phyloP scores from a whole-genome alignment of 345 rosid species.

The Rhodomyrtus tomentosa region DNA sequence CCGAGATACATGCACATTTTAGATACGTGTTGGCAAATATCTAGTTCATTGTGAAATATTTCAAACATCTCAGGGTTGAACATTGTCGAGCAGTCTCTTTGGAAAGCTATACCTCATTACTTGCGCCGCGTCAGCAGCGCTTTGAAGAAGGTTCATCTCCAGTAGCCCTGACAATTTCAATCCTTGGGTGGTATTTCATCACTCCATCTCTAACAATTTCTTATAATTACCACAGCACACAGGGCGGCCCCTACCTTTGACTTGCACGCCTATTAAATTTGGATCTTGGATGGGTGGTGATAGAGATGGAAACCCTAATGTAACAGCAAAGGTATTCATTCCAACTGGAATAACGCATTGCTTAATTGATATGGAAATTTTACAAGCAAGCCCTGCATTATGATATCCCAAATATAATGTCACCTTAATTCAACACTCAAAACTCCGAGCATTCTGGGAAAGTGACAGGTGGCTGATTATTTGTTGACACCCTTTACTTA shows the following conservation, averaged over 20 bases:
- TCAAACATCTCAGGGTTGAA: slow-evolving; percentile 45
- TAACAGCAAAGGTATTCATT: slow-evolving; percentile 67
- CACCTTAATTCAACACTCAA: not conserved
- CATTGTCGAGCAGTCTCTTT: slow-evolving; percentile 96
- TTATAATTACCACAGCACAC: slow-evolving; percentile 35
- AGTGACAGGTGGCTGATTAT: not conserved
- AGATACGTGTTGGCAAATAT: not conserved
- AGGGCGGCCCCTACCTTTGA: slow-evolving; percentile 78
- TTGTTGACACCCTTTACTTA: not conserved
- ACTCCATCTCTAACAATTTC: not conserved
- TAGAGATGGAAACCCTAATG: slow-evolving; percentile 96
- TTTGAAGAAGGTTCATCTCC: slow-evolving; percentile 51
- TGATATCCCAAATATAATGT: not conserved
- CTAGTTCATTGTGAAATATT: not conserved
- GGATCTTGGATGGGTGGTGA: slow-evolving; percentile 99
- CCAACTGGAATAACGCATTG: not conserved
- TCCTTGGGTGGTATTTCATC: not conserved
- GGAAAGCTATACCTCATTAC: slow-evolving; percentile 92
- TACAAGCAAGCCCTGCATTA: not conserved
- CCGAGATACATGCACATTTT: not conserved
- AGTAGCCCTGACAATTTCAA: not conserved
- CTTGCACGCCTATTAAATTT: slow-evolving; percentile 81
- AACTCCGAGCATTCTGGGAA: not conserved
- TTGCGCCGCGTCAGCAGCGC: slow-evolving; percentile 90
- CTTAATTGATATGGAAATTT: not conserved